Base-by-base conservation (phyloP, 768 basidiomycete genomes). In the Agrocybe chaxingu region DNA sequence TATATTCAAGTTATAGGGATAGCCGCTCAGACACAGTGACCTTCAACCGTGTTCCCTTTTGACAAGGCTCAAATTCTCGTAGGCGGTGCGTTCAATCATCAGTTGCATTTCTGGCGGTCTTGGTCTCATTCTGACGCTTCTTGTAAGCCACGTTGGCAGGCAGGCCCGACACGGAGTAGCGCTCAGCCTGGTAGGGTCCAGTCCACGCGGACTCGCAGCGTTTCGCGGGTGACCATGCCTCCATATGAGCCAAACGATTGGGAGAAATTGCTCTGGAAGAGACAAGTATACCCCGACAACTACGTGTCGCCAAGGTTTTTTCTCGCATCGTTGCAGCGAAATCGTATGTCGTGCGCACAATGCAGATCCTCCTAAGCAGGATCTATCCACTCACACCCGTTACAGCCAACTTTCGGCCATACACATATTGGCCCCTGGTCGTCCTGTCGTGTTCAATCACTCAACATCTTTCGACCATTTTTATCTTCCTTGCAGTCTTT, bases 401-500 rank as follows among this genome's bases (percentile, higher is more conserved):
- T 51, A 8, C 48, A 93, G 92, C 86, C 45, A 91, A 92, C 67
- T 88, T 92, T 63, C 79, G 71, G 24, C 88, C 88, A 2, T 87
- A 92, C 63, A 80, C 81, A 7, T 91, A 92, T 60, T 80, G 81
- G 77, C 77, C 82, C 12, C 66, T 94, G 38, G 87, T 92, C 12
- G 58, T 82, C 36, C 72, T 84, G 7, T 80, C 87, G 18, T 87
- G 80, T 53, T 75, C 90, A 3, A 82, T 98, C 54, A 89, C 89
- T 19, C 92, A 95, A 63, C 92, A 95, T 64, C 68, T 95, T 37
- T 82, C 85, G 8, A 81, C 82, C 31, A 85, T 91, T 46, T 87
- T 89, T 66, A 70, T 89, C 43, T 94, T 97, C 70, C 69, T 97
- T 33, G 79, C 84, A 16, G 75, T 89, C 56, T 98, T 96, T 67